Evolutionary conservation across 768 basidiomycete genomes (phyloP).

Genomic region (Tylopilus rubrobrunneus): DNA sequence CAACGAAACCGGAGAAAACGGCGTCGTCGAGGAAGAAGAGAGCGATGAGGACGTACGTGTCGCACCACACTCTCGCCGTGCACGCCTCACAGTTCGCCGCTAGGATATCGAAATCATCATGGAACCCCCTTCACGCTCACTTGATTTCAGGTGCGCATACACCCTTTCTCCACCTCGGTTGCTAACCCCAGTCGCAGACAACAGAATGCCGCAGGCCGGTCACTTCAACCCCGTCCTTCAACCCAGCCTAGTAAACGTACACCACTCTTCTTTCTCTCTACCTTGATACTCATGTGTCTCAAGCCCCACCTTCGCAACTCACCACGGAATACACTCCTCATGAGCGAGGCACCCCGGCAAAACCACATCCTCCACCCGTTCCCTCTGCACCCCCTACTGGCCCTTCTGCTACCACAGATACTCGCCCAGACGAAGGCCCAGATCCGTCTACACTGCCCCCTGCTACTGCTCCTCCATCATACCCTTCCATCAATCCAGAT

Average conservation of each 20-base stretch:
- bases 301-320: constrained; percentile 49
- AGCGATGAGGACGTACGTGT: constrained; percentile 46
- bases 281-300: constrained; percentile 5
- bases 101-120: constrained; percentile 91
- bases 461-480: constrained; percentile 70
- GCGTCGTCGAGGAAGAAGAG: constrained; percentile 39
- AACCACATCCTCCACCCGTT: constrained; percentile 18
- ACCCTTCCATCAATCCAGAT: constrained; percentile 72
- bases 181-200: constrained; percentile 28
- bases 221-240: constrained; percentile 28
- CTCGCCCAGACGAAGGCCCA: constrained; percentile 44
- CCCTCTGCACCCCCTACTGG: constrained; percentile 20
- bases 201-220: constrained; percentile 30
- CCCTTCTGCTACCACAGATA: constrained; percentile 18
- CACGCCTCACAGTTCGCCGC: constrained; percentile 3
- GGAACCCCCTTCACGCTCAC: constrained; percentile 67
- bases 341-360: constrained; percentile 50
- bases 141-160: constrained; percentile 64
- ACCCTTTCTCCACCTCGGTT: background rate
- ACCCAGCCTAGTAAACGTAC: constrained; percentile 32
- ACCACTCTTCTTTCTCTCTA: constrained; percentile 1
- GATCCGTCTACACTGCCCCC: constrained; percentile 65
- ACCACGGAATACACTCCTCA: constrained; percentile 83
- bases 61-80: background rate
- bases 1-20: constrained; percentile 36